These are phyloP conservation scores for Vaccinium vitisidaea DNA, from an alignment of 148 eudicot species.

Conservation along the genomic window DNA sequence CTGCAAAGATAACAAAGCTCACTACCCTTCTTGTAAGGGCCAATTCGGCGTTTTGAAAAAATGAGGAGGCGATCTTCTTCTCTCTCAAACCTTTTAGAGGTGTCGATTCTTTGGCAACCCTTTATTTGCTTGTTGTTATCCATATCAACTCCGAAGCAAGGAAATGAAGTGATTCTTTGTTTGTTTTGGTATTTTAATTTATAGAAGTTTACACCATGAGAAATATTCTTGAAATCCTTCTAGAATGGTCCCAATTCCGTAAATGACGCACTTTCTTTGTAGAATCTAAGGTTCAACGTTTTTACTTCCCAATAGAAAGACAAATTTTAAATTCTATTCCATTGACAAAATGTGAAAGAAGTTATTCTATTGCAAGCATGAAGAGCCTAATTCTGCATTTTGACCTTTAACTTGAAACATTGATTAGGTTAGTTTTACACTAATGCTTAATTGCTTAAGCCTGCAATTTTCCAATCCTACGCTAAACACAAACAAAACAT, in stretches of 20 bases:
- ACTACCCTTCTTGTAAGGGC: too few species aligned
- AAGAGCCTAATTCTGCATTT: background rate
- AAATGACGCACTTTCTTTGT: background rate
- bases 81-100: slow-evolving; percentile 16
- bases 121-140: slow-evolving; percentile 8
- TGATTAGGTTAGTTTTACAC: background rate
- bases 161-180: background rate
- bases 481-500: background rate
- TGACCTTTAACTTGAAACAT: background rate
- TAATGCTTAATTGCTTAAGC: background rate
- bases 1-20: slow-evolving; percentile 2
- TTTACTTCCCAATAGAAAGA: background rate
- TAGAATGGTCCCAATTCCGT: background rate
- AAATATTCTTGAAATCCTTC: background rate
- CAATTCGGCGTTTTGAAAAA: slow-evolving; percentile 8
- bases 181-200: background rate
- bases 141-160: slow-evolving; percentile 13
- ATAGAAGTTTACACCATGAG: background rate
- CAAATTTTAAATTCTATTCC: background rate
- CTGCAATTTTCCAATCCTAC: background rate
- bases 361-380: background rate
- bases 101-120: slow-evolving; percentile 23
- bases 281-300: background rate
- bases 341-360: background rate
- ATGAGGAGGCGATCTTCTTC: slow-evolving; percentile 31